phyloP scores from a whole-genome alignment of 2,329 filamentous ascomycete species.

The Cladosporium sp. region DNA sequence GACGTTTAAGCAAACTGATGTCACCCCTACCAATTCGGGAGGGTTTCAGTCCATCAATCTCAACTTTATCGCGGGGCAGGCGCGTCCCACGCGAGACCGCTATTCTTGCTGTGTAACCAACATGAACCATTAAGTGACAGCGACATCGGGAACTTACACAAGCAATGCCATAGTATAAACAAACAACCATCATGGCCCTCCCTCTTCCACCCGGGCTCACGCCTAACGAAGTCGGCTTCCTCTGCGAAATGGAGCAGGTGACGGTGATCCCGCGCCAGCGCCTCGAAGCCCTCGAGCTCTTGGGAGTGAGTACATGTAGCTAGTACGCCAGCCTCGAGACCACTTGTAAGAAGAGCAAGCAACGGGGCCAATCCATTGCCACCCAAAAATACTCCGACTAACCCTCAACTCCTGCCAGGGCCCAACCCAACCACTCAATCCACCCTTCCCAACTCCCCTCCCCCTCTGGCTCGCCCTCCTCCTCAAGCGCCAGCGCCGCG shows the following conservation, averaged over 20 bases:
- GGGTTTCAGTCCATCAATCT: background rate
- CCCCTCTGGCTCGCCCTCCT: constrained; percentile 95
- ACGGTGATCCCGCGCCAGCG: constrained; percentile 89
- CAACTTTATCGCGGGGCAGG: constrained; percentile 12
- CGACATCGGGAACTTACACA: background rate
- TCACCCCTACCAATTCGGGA: background rate
- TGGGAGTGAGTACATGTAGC: constrained; percentile 73
- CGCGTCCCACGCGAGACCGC: constrained; percentile 15
- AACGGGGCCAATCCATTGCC: background rate
- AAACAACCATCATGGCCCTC: constrained; percentile 55
- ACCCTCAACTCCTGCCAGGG: constrained; percentile 61
- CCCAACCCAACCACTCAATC: constrained; percentile 71
- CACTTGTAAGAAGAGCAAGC: background rate
- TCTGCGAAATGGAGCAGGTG: constrained; percentile 97
- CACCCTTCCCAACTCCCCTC: constrained; percentile 75
- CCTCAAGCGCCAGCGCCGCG: constrained; percentile 89
- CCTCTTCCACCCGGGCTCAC: constrained; percentile 68
- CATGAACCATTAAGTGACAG: too few relatives aligned
- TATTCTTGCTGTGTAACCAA: background rate
- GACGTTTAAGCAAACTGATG: constrained; percentile 9
- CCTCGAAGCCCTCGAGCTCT: constrained; percentile 79
- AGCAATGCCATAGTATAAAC: constrained; percentile 1
- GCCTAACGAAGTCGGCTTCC: constrained; percentile 85
- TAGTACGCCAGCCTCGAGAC: background rate
- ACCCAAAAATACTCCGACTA: background rate